A percentile compares a stretch with the other conserved stretches of the same genome.
Evolutionary conservation across 2,329 filamentous ascomycete species (phyloP).

Genomic region (Scopulariopsis brevicaulis): DNA sequence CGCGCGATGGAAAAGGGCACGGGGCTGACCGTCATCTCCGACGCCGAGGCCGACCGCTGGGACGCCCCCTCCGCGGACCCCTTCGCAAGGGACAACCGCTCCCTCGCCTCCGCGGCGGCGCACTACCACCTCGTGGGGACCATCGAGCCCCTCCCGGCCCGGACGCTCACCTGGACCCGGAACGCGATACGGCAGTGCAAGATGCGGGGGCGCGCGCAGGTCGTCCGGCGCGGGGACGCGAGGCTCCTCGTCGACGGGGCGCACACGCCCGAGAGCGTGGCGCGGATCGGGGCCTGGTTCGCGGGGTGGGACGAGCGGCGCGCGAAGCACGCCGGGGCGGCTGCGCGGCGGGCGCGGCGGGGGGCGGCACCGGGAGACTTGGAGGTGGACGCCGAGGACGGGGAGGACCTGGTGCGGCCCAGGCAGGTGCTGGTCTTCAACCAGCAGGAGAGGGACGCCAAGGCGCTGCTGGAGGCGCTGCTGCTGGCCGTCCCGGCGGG

Average conservation of each 20-base stretch:
- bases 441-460: constrained; percentile 75
- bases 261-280: constrained; percentile 76
- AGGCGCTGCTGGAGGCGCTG: constrained; percentile 50
- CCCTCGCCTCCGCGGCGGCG: constrained; percentile 43
- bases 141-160: background rate
- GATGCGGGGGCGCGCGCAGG: constrained; percentile 70
- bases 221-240: constrained; percentile 34
- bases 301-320: constrained; percentile 21
- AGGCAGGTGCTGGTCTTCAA: constrained; percentile 68
- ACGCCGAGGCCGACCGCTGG: constrained; percentile 25
- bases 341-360: too few relatives aligned
- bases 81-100: constrained; percentile 49
- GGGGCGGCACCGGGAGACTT: too few relatives aligned
- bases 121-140: constrained; percentile 37
- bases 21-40: constrained; percentile 27
- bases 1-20: constrained; percentile 47
- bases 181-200: constrained; percentile 56
- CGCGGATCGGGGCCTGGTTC: constrained; percentile 70
- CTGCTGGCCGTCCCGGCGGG: constrained; percentile 38
- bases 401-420: constrained; percentile 10
- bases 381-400: too few relatives aligned
- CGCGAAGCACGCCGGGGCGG: background rate
- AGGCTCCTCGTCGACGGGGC: constrained; percentile 81
- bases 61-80: constrained; percentile 27
- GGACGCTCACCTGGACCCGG: constrained; percentile 33